Conservation (phyloP, 495 filamentous ascomycete species). For the Talaromyces stipitatus region DNA sequence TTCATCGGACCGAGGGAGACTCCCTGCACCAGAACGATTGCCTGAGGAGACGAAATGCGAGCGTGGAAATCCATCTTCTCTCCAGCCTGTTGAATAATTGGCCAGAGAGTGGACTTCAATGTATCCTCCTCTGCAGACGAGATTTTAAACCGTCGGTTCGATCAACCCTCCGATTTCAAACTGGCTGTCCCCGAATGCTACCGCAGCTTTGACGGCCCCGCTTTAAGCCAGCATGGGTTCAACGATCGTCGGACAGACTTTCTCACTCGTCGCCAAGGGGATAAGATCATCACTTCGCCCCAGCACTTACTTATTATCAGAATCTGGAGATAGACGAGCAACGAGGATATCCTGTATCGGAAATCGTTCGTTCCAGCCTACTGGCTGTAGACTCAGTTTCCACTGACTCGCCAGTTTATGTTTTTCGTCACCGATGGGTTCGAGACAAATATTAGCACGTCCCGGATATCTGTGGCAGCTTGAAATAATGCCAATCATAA, state of each 20-base stretch:
- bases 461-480: slow-evolving; percentile 21
- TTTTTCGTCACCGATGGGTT: neutral
- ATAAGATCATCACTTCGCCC: slow-evolving; percentile 31
- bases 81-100: slow-evolving; percentile 13
- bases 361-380: slow-evolving; percentile 17
- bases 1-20: slow-evolving; percentile 28
- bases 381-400: slow-evolving; percentile 15
- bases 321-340: neutral
- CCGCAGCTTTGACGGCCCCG: slow-evolving; percentile 15
- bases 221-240: slow-evolving; percentile 15
- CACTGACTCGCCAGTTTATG: slow-evolving; percentile 2
- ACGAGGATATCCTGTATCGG: slow-evolving; percentile 23
- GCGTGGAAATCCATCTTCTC: slow-evolving; percentile 21
- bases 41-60: slow-evolving; percentile 15
- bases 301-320: slow-evolving; percentile 8
- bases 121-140: neutral
- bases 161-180: slow-evolving; percentile 28
- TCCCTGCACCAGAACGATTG: slow-evolving; percentile 17
- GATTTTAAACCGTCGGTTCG: neutral
- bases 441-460: slow-evolving; percentile 9
- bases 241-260: slow-evolving; percentile 22
- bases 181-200: slow-evolving; percentile 24
- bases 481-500: slow-evolving; percentile 30
- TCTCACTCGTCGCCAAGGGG: slow-evolving; percentile 32
- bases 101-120: slow-evolving; percentile 20